A percentile compares a stretch with the other conserved stretches of the same genome.
These are phyloP conservation scores for Monosporascus ibericus DNA, from an alignment of 2,329 filamentous ascomycete genomes.

Conservation along the genomic window DNA sequence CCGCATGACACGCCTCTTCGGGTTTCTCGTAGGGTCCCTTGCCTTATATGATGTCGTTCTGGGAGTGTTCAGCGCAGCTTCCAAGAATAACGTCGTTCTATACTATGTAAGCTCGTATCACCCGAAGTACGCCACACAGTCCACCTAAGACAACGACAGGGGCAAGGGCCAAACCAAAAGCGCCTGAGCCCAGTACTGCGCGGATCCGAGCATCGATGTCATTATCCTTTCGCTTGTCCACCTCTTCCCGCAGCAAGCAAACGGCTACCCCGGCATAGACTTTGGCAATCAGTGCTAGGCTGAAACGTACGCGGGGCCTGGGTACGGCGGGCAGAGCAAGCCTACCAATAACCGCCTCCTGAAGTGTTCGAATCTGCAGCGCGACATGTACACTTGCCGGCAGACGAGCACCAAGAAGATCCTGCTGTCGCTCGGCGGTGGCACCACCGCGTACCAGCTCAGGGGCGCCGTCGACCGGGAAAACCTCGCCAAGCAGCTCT, in stretches of 20 bases:
- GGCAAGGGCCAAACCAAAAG: slow-evolving; percentile 32
- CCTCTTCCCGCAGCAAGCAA: slow-evolving; percentile 34
- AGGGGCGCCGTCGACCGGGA: slow-evolving; percentile 29
- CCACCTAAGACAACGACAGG: slow-evolving; percentile 19
- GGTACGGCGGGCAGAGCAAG: slow-evolving; percentile 25
- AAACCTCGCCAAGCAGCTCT: slow-evolving; percentile 30
- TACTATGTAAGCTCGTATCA: slow-evolving; percentile 31
- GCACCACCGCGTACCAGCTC: slow-evolving; percentile 28
- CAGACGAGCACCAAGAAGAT: slow-evolving; percentile 32
- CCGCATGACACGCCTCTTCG: slow-evolving; percentile 1
- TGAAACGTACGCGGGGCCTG: slow-evolving; percentile 23
- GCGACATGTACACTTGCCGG: slow-evolving; percentile 34
- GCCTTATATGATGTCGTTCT: slow-evolving; percentile 9
- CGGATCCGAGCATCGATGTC: slow-evolving; percentile 32
- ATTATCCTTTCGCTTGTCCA: slow-evolving; percentile 38
- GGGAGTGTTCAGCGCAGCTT: slow-evolving; percentile 23
- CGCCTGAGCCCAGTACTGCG: slow-evolving; percentile 32
- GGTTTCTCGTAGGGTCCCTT: slow-evolving; percentile 7
- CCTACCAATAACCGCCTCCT: slow-evolving; percentile 26
- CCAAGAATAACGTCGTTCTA: slow-evolving; percentile 33
- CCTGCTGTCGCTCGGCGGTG: slow-evolving; percentile 35
- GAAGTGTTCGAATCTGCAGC: slow-evolving; percentile 28
- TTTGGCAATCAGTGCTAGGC: slow-evolving; percentile 36
- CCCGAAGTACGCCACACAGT: neutral
- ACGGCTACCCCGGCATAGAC: slow-evolving; percentile 34